Percentiles rank a stretch among this genome's conserved stretches.
Conservation (phyloP, 306 rosid genomes). For the Citrullus mucosospermus region DNA sequence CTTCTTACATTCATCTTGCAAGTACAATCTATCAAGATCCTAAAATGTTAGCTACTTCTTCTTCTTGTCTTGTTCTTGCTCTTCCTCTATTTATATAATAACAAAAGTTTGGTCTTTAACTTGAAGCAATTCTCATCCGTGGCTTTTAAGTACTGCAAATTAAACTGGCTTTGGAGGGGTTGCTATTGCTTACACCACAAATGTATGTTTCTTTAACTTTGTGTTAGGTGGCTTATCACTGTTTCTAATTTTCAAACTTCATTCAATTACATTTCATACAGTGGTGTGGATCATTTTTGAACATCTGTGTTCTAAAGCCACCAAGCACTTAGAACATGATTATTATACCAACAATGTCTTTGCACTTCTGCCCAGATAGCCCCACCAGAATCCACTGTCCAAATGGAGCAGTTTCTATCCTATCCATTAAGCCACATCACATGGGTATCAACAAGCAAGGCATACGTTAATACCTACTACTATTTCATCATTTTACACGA, state of each 20-base stretch:
- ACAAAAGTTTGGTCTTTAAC: neutral
- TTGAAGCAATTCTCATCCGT: neutral
- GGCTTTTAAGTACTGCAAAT: conserved; percentile 1
- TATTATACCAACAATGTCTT: neutral
- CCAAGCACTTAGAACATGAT: neutral
- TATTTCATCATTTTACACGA: no score
- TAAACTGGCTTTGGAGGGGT: neutral
- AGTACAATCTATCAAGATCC: conserved; percentile 17
- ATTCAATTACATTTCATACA: neutral
- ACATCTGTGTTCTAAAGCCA: neutral
- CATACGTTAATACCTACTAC: no score
- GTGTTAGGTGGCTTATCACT: neutral
- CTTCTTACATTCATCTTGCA: conserved; percentile 18
- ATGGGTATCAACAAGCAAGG: neutral
- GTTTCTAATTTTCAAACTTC: neutral
- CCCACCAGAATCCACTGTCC: neutral
- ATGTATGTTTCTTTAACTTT: neutral
- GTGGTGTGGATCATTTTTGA: neutral
- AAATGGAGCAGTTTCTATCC: neutral
- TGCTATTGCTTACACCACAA: neutral
- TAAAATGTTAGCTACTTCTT: neutral
- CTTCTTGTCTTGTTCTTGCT: neutral
- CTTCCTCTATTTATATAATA: neutral
- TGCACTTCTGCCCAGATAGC: neutral
- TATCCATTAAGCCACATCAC: neutral